Base-by-base conservation (phyloP, 1,284 basidiomycete species). In the Inonotus hispidus region DNA sequence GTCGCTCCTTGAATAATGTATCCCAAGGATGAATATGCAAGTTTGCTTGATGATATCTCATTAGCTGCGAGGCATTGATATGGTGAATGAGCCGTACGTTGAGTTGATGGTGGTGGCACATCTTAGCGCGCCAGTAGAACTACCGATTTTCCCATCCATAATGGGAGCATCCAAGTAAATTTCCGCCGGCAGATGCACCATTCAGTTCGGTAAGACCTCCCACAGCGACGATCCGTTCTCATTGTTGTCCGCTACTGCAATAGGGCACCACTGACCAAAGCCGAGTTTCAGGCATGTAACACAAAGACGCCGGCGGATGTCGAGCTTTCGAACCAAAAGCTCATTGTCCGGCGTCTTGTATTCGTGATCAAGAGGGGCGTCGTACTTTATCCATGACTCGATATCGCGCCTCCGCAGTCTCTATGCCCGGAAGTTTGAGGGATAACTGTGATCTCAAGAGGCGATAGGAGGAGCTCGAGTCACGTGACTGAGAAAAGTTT, bases 261-360 rank as follows among this genome's bases (percentile, higher is more conserved):
- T 38, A 14, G 56, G 41, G 37, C 59, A 60, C 53, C 59, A 60
- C 1, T 38, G 41, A 7, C 53, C 59, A 8, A 32, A n/a, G 1
- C 56, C 27, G 8, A 56, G 53, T 27, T 49, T 56, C 19, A 55
- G 23, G 53, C 59, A 60, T 4, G 59, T 60, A 4, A 59, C 29
- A n/a, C 19, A 6, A 49, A 49, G 46, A 14, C 21, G n/a, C 19
- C 7, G 38, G 16, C 6, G 37, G 11, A 21, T 56, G 13, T 21
- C 41, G 37, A 56, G 37, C 16, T 25, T 43, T 16, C 47, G n/a
- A 16, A 52, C 35, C 6, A 13, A 25, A n/a, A 52, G 27, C 13
- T 8, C 35, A 16, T 4, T 21, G 1, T 38, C 2, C 23, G 47
- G 32, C 2, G 37, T 39, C n/a, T 21, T 27, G 29, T 60, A 60